Percentiles rank a stretch among this genome's conserved stretches.
phyloP scores from a whole-genome alignment of 345 rosid genomes.

The Syzygium jambos region DNA sequence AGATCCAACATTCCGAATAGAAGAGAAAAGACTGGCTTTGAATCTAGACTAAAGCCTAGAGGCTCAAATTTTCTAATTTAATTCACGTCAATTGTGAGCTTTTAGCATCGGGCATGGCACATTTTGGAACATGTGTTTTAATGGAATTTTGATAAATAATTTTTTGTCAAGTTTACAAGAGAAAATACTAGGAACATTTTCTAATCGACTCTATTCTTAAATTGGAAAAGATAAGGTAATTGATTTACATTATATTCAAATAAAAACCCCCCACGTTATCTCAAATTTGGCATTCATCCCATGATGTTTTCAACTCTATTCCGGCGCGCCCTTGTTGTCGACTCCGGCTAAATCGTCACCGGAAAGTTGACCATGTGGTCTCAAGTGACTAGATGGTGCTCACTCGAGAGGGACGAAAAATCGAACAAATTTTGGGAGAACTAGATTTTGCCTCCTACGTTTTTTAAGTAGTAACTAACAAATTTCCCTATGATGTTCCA shows the following conservation, averaged over 20 bases:
- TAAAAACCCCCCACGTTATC: neutral
- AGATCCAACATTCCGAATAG: neutral
- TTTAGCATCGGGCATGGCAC: neutral
- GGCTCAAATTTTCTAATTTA: neutral
- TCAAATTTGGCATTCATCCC: neutral
- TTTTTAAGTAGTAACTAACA: too few relatives aligned
- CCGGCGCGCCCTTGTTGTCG: neutral
- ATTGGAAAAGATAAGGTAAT: accelerated
- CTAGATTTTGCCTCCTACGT: too few relatives aligned
- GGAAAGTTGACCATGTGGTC: neutral
- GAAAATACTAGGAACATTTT: neutral
- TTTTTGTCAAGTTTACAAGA: too few relatives aligned
- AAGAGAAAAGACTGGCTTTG: neutral
- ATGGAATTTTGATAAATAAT: neutral
- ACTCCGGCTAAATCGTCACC: neutral
- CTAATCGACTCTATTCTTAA: neutral
- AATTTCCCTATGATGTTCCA: too few relatives aligned
- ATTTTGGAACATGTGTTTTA: neutral
- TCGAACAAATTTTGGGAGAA: too few relatives aligned
- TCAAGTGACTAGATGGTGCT: neutral
- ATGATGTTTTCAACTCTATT: neutral
- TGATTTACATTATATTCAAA: neutral
- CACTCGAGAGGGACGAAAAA: neutral
- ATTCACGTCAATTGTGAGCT: neutral
- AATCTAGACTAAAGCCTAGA: neutral